A percentile compares a stretch with the other conserved stretches of the same genome.
phyloP scores from a whole-genome alignment of 2,329 filamentous ascomycete species.

The Cladobotryum protrusum region DNA sequence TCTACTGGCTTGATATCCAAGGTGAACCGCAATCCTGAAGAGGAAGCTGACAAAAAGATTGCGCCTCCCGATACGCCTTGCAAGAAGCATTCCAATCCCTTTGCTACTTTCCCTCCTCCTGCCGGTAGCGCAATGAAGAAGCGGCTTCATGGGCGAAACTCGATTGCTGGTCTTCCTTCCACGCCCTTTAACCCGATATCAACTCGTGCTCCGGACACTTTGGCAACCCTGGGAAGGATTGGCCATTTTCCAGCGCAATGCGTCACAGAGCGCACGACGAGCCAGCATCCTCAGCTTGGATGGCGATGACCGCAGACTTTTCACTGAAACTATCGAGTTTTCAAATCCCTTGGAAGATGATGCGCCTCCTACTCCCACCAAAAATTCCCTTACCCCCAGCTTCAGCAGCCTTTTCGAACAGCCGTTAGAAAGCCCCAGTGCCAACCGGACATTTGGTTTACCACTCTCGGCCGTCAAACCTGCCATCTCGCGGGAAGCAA shows the following conservation, averaged over 20 bases:
- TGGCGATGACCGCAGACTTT: constrained; percentile 60
- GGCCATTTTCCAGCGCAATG: constrained; percentile 57
- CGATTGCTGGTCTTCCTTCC: constrained; percentile 66
- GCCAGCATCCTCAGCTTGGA: constrained; percentile 77
- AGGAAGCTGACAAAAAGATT: constrained; percentile 53
- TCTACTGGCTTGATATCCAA: constrained; percentile 95
- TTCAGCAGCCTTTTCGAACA: constrained; percentile 32
- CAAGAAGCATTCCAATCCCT: constrained; percentile 70
- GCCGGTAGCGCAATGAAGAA: constrained; percentile 56
- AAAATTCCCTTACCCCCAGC: constrained; percentile 49
- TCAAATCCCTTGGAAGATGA: constrained; percentile 43
- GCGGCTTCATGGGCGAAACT: constrained; percentile 57
- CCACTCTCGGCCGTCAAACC: constrained; percentile 37
- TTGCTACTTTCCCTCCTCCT: constrained; percentile 59
- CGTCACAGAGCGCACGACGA: constrained; percentile 39
- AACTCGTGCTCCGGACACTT: constrained; percentile 41
- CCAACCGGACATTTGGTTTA: constrained; percentile 37
- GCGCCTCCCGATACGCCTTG: constrained; percentile 92
- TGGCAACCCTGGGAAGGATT: constrained; percentile 53
- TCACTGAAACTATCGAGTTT: constrained; percentile 25
- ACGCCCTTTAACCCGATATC: constrained; percentile 69
- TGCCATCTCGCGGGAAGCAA: constrained; percentile 30
- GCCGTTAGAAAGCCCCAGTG: constrained; percentile 42
- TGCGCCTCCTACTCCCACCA: constrained; percentile 90
- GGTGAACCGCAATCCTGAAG: constrained; percentile 77